phyloP scores from a whole-genome alignment of 768 basidiomycete genomes.

The Xerocomellus intermedius region DNA sequence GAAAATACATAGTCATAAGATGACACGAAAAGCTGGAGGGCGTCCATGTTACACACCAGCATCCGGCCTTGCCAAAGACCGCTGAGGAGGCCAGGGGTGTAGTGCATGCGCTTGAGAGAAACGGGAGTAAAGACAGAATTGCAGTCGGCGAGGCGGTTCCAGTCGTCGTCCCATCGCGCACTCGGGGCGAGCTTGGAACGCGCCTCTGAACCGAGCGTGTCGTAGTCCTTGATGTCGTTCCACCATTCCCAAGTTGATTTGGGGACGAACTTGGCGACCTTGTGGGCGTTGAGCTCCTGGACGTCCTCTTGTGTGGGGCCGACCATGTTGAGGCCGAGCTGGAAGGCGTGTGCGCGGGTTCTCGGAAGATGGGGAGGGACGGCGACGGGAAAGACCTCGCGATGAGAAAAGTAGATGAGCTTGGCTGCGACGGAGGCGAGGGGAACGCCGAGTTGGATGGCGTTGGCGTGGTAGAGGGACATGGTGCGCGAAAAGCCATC shows the following conservation, averaged over 20 bases:
- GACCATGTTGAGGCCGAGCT: slow-evolving; percentile 25
- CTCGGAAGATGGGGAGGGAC: slow-evolving; percentile 39
- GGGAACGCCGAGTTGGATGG: slow-evolving; percentile 34
- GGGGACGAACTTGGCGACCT: slow-evolving; percentile 33
- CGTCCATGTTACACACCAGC: slow-evolving; percentile 43
- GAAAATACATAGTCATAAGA: background rate
- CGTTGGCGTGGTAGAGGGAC: slow-evolving; percentile 32
- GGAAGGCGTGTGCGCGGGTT: slow-evolving; percentile 31
- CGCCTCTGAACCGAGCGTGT: slow-evolving; percentile 25
- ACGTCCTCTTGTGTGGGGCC: slow-evolving; percentile 60
- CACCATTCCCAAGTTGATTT: slow-evolving; percentile 22
- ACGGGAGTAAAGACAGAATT: slow-evolving; percentile 33
- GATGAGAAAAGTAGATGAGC: slow-evolving; percentile 58
- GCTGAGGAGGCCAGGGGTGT: slow-evolving; percentile 49
- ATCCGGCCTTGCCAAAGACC: slow-evolving; percentile 67
- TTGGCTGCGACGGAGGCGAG: slow-evolving; percentile 58
- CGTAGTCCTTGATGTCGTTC: slow-evolving; percentile 12
- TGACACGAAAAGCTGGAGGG: background rate
- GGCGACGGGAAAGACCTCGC: slow-evolving; percentile 46
- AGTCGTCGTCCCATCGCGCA: slow-evolving; percentile 52
- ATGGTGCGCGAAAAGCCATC: slow-evolving; percentile 31
- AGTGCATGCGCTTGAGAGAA: slow-evolving; percentile 35
- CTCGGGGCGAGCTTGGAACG: slow-evolving; percentile 37
- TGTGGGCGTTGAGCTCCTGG: slow-evolving; percentile 50
- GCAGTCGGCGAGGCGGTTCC: slow-evolving; percentile 53